Evolutionary conservation across 768 basidiomycete species (phyloP).

Genomic region (Lepiota venenata): DNA sequence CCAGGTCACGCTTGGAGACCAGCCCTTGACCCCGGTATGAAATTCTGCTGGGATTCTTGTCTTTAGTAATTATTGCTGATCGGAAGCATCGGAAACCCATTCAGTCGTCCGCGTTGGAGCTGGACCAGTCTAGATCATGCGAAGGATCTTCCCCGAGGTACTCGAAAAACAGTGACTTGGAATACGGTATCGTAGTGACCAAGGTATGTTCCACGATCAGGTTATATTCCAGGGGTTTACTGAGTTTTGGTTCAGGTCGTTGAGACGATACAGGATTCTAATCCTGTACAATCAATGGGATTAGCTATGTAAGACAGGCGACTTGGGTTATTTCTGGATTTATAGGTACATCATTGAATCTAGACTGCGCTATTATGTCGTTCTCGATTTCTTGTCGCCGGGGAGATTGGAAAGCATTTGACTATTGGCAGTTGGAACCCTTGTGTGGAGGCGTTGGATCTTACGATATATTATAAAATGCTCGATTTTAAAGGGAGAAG

Average conservation of each 20-base stretch:
- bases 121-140: constrained; percentile 24
- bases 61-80: neutral
- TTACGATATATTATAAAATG: too few relatives aligned
- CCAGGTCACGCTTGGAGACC: neutral
- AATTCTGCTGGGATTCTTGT: neutral
- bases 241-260: constrained; percentile 26
- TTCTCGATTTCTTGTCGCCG: too few relatives aligned
- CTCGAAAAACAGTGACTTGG: constrained; percentile 19
- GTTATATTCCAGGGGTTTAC: neutral
- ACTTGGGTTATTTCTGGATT: neutral
- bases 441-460: too few relatives aligned
- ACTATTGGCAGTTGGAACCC: too few relatives aligned
- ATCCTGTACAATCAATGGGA: constrained; percentile 7
- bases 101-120: constrained; percentile 26
- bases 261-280: constrained; percentile 29
- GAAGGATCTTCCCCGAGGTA: constrained; percentile 11
- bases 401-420: too few relatives aligned
- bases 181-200: constrained; percentile 37
- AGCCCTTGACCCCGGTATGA: constrained; percentile 1
- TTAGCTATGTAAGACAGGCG: neutral
- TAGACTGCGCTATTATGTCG: too few relatives aligned
- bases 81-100: constrained; percentile 10
- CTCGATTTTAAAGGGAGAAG: too few relatives aligned
- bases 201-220: constrained; percentile 22
- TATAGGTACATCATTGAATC: neutral